Evolutionary conservation across 176 grass and related monocot genomes (phyloP), one percentile per base, ranked within the genome.

Genomic region (Cocos nucifera): DNA sequence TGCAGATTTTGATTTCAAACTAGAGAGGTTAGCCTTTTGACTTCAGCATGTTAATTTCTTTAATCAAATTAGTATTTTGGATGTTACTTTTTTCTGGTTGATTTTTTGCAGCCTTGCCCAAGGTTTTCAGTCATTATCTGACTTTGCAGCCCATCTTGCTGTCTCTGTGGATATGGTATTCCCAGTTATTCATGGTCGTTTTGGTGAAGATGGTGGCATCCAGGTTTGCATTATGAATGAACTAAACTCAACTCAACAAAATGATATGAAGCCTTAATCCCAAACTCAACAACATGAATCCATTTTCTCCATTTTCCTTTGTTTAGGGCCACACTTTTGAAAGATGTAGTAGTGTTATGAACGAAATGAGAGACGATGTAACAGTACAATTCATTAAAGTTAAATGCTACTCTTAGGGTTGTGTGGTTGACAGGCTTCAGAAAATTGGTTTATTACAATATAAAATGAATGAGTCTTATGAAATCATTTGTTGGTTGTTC

Each of bases 161-260:
- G 50, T 73, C 35, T 73, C 70, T 61, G 83, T 90, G 63, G 86
- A 90, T 61, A 85, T 96, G 57, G 83, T 80, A 15, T 90, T 96
- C 73, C 83, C 83, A 4, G 91, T 96, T 64, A 96, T 90, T 62
- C 86, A 96, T 75, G 91, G 91, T 0, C 85, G 85, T 59, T 96
- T 90, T 72, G 86, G 91, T 69, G 91, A 96, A 82, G 91, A 96
- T 80, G 91, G 91, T 61, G 86, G 78, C 56, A 90, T 90, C 77
- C 86, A 90, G 86, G 91, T 96, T 57, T 44, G 70, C 39, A n/a
- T 22, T 30, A 53, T 73, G 58, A 5, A 70, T 15, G 48, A 56
- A 50, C 16, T 6, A 22, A 16, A 69, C 19, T 17, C 53, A 55
- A 55, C 19, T 20, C 19, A 20, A 17, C 19, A 19, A 18, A 55